A percentile compares a stretch with the other conserved stretches of the same genome.
These are phyloP conservation scores for Barnettozyma populi DNA, from an alignment of 805 yeast genomes.

Conservation along the genomic window DNA sequence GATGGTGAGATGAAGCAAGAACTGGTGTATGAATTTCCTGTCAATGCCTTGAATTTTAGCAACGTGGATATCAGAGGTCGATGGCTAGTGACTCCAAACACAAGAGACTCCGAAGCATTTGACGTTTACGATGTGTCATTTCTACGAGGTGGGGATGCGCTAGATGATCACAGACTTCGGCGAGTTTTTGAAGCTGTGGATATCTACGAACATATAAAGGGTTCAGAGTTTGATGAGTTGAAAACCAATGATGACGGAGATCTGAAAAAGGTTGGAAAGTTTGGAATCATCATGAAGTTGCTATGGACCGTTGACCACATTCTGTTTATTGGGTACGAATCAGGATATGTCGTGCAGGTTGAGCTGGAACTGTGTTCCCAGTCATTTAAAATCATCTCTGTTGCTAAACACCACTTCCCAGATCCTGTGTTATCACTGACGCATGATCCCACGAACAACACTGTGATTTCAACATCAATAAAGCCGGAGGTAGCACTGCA, in stretches of 20 bases:
- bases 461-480: constrained; percentile 43
- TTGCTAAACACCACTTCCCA: constrained; percentile 37
- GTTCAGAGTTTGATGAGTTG: background rate
- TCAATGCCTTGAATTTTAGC: constrained; percentile 69
- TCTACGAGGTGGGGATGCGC: constrained; percentile 6
- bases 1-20: background rate
- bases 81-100: constrained; percentile 52
- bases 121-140: constrained; percentile 49
- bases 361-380: constrained; percentile 16
- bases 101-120: constrained; percentile 54
- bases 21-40: constrained; percentile 49
- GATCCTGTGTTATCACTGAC: constrained; percentile 48
- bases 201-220: constrained; percentile 12
- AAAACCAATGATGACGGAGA: constrained; percentile 10
- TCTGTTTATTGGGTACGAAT: constrained; percentile 62
- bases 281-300: constrained; percentile 67
- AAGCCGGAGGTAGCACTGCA: constrained; percentile 36
- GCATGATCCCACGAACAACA: constrained; percentile 22
- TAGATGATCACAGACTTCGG: constrained; percentile 16
- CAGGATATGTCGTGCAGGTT: constrained; percentile 50
- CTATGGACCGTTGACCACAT: constrained; percentile 29
- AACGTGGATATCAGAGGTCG: constrained; percentile 42
- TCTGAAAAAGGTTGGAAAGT: constrained; percentile 27
- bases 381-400: constrained; percentile 10
- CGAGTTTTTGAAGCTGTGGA: constrained; percentile 23